These are phyloP conservation scores for Aspergillus ochraceus DNA, from an alignment of 2,329 filamentous ascomycete genomes.

Conservation along the genomic window DNA sequence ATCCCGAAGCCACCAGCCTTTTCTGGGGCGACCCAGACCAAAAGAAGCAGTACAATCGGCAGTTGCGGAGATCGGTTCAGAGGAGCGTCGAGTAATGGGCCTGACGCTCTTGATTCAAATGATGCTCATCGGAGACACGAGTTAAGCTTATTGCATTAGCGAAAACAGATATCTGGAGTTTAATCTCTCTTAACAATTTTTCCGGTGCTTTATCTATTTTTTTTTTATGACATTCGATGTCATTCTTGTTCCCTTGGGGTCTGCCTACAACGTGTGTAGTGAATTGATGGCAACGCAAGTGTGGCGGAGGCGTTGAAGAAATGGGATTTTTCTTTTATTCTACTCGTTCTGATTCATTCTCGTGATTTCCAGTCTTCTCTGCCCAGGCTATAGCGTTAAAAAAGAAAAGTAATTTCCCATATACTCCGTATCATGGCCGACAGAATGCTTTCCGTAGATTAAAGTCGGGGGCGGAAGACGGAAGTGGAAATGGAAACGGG, in stretches of 20 bases:
- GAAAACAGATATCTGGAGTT: background rate
- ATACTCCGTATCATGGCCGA: no score
- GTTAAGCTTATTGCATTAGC: background rate
- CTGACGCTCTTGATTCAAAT: background rate
- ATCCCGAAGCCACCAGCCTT: constrained; percentile 80
- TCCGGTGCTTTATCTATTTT: no score
- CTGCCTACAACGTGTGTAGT: background rate
- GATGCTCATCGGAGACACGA: background rate
- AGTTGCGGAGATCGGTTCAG: constrained; percentile 73
- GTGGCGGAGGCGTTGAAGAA: background rate
- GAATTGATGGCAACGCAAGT: background rate
- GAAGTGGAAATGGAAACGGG: no score
- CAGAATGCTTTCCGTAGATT: background rate
- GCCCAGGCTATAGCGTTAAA: background rate
- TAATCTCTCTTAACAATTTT: no score
- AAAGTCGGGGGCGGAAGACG: background rate
- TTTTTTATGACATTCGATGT: background rate
- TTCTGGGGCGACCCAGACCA: constrained; percentile 81
- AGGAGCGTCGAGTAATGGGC: constrained; percentile 32
- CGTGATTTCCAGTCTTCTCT: no score
- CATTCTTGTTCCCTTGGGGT: background rate
- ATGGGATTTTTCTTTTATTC: background rate
- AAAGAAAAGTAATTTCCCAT: background rate
- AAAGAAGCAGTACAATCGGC: constrained; percentile 80
- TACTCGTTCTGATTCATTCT: background rate